phyloP scores from a whole-genome alignment of 805 yeast genomes.

The Yamadazyma tumulicola region DNA sequence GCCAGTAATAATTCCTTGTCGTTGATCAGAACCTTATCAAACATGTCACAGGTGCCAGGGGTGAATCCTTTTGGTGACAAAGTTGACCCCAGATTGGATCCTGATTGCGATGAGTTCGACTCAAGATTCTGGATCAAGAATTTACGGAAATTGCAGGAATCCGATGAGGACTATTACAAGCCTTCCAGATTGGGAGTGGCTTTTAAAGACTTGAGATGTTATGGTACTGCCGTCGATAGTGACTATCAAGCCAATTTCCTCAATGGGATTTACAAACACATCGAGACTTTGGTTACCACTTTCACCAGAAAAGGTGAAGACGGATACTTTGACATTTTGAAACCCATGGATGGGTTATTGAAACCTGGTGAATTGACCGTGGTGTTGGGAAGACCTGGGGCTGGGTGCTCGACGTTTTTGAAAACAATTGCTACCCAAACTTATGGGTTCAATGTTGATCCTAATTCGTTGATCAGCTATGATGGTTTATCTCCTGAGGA shows the following conservation, averaged over 20 bases:
- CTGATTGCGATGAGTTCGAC: conserved; percentile 54
- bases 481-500: conserved; percentile 32
- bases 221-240: conserved; percentile 64
- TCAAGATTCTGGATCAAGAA: conserved; percentile 68
- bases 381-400: conserved; percentile 41
- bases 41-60: conserved; percentile 54
- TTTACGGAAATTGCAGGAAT: conserved; percentile 47
- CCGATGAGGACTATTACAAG: conserved; percentile 61
- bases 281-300: conserved; percentile 15
- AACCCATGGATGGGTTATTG: conserved; percentile 23
- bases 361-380: conserved; percentile 39
- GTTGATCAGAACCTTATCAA: conserved; percentile 30
- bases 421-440: conserved; percentile 37
- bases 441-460: conserved; percentile 34
- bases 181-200: conserved; percentile 59
- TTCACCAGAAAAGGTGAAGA: conserved; percentile 18
- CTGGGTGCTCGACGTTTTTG: conserved; percentile 39
- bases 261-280: conserved; percentile 34
- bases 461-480: conserved; percentile 28
- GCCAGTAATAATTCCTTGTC: background rate
- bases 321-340: conserved; percentile 17
- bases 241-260: conserved; percentile 62
- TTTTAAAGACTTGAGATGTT: conserved; percentile 56
- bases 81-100: conserved; percentile 42
- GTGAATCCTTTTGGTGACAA: conserved; percentile 32